A percentile compares a stretch with the other conserved stretches of the same genome.
Evolutionary conservation across 305 asterid species (phyloP).

Genomic region (Ruellia speciosa): DNA sequence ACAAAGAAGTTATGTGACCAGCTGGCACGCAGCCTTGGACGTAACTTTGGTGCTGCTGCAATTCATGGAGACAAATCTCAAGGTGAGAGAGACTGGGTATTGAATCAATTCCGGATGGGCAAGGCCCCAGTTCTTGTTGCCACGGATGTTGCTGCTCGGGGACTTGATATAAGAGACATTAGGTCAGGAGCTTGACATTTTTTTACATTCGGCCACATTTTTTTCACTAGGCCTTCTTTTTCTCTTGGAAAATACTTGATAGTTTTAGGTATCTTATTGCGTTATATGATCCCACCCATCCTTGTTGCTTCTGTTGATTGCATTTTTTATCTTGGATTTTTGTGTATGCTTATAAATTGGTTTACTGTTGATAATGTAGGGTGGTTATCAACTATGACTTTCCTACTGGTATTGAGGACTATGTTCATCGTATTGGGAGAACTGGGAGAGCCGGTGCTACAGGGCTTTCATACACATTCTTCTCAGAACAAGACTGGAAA

Average conservation of each 20-base stretch:
- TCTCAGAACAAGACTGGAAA: constrained; percentile 96
- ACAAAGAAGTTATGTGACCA: constrained; percentile 89
- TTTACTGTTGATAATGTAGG: constrained; percentile 32
- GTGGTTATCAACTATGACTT: constrained; percentile 85
- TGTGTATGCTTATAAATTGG: neutral
- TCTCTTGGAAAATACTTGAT: neutral
- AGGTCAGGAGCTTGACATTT: constrained; percentile 41
- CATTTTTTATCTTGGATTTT: constrained; percentile 7
- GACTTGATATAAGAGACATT: constrained; percentile 85
- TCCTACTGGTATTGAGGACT: constrained; percentile 92
- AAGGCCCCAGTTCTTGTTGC: constrained; percentile 85
- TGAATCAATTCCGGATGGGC: constrained; percentile 82
- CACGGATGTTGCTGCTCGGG: constrained; percentile 98
- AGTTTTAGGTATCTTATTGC: constrained; percentile 1
- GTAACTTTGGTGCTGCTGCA: constrained; percentile 85
- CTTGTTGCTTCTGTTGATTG: neutral
- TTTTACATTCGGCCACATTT: too few species aligned
- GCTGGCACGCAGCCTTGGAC: constrained; percentile 72
- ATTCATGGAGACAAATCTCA: constrained; percentile 96
- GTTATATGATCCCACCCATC: neutral
- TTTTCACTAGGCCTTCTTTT: constrained; percentile 3
- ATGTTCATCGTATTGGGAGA: constrained; percentile 95
- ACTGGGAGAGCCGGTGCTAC: constrained; percentile 99
- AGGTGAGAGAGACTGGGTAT: constrained; percentile 89
- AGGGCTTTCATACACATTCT: constrained; percentile 72